Evolutionary conservation across 805 yeast genomes (phyloP).

Genomic region (Nakazawaea anatomiae): DNA sequence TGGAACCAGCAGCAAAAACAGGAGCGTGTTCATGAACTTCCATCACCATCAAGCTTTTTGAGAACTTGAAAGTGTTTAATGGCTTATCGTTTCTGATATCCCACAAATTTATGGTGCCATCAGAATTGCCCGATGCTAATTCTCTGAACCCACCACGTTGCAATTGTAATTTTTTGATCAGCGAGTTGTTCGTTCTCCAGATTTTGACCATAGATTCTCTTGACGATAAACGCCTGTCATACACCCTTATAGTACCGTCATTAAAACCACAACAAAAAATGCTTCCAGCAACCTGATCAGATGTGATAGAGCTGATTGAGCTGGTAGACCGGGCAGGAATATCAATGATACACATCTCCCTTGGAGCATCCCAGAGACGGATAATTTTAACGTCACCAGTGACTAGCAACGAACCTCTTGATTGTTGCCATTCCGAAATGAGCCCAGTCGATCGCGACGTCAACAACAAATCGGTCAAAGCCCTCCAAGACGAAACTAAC

Average conservation of each 20-base stretch:
- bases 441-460: slow-evolving; percentile 81
- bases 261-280: slow-evolving; percentile 87
- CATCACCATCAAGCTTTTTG: slow-evolving; percentile 54
- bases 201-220: slow-evolving; percentile 79
- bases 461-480: slow-evolving; percentile 75
- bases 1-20: slow-evolving; percentile 81
- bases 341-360: slow-evolving; percentile 80
- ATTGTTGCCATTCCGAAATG: slow-evolving; percentile 94
- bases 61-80: slow-evolving; percentile 56
- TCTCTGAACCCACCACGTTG: slow-evolving; percentile 96
- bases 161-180: slow-evolving; percentile 81
- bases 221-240: slow-evolving; percentile 82
- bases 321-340: slow-evolving; percentile 89
- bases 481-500: slow-evolving; percentile 86
- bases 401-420: slow-evolving; percentile 82
- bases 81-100: slow-evolving; percentile 77
- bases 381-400: slow-evolving; percentile 94
- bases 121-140: slow-evolving; percentile 73
- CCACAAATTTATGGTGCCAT: slow-evolving; percentile 85
- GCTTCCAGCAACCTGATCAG: slow-evolving; percentile 94
- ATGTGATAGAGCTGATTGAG: slow-evolving; percentile 82
- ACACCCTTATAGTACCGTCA: slow-evolving; percentile 84
- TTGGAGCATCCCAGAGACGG: slow-evolving; percentile 93
- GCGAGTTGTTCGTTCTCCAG: slow-evolving; percentile 56
- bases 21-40: slow-evolving; percentile 97